These are phyloP conservation scores for Cryphonectria carpinicola DNA, from an alignment of 2,329 filamentous ascomycete genomes.

Conservation along the genomic window DNA sequence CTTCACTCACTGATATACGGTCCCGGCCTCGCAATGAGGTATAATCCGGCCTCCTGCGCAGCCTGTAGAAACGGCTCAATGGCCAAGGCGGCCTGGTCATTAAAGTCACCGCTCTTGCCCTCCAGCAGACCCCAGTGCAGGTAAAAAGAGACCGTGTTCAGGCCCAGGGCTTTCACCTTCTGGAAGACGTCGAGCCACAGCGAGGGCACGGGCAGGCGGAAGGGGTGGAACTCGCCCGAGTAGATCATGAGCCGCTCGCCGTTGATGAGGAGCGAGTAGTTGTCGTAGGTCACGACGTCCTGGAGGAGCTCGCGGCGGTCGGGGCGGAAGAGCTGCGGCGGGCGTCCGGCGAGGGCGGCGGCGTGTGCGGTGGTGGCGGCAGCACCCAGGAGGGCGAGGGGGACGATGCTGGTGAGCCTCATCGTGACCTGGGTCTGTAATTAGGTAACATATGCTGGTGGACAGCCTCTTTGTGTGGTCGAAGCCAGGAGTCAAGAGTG, in stretches of 20 bases:
- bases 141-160: conserved; percentile 74
- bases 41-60: conserved; percentile 68
- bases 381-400: conserved; percentile 20
- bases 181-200: conserved; percentile 70
- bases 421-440: conserved; percentile 11
- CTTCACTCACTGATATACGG: conserved; percentile 25
- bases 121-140: conserved; percentile 73
- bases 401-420: conserved; percentile 24
- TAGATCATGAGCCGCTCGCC: conserved; percentile 70
- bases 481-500: background rate
- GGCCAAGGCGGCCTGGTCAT: conserved; percentile 68
- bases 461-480: background rate
- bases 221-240: conserved; percentile 71
- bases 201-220: conserved; percentile 41
- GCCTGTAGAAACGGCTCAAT: conserved; percentile 73
- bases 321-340: conserved; percentile 16
- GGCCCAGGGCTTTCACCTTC: conserved; percentile 74
- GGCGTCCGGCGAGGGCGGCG: conserved; percentile 24
- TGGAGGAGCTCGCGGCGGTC: conserved; percentile 28
- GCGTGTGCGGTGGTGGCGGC: conserved; percentile 3
- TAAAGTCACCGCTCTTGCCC: conserved; percentile 67
- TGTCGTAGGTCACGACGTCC: conserved; percentile 63
- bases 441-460: background rate
- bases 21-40: conserved; percentile 59
- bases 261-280: conserved; percentile 66